Evolutionary conservation across 345 rosid species (phyloP).

Genomic region (Sisymbrium altissimum): DNA sequence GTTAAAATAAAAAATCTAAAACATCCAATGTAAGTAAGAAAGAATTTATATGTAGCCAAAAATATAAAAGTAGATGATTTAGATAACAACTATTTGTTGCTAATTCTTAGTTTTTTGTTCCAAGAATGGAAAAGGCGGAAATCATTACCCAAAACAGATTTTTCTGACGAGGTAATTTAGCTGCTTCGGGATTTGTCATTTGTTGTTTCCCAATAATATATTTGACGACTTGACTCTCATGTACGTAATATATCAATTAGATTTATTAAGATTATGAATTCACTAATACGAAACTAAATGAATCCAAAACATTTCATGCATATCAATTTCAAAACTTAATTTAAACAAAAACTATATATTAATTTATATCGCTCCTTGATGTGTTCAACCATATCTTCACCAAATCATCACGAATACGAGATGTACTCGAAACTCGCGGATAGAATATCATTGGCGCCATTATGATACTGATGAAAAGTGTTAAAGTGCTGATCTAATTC

Average conservation of each 20-base stretch:
- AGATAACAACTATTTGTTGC: neutral
- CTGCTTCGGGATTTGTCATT: neutral
- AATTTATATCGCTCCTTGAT: neutral
- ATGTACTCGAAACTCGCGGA: neutral
- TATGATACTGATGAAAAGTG: slow-evolving; percentile 2
- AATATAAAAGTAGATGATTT: neutral
- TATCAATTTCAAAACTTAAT: neutral
- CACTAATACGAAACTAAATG: neutral
- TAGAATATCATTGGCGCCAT: neutral
- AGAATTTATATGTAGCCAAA: neutral
- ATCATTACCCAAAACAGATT: neutral
- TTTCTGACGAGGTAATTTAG: neutral
- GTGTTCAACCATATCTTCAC: neutral
- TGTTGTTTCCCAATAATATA: neutral
- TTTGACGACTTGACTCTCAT: neutral
- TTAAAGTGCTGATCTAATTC: slow-evolving; percentile 15
- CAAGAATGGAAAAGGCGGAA: neutral
- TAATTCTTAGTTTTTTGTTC: neutral
- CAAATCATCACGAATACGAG: neutral
- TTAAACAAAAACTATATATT: neutral
- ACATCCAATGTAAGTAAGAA: neutral
- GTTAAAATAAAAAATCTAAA: neutral
- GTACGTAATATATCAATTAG: neutral
- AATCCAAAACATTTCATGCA: neutral
- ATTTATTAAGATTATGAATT: neutral